Conservation (phyloP, 225 moss, liverwort and hornwort species). For the Antitrichia curtipendula region DNA sequence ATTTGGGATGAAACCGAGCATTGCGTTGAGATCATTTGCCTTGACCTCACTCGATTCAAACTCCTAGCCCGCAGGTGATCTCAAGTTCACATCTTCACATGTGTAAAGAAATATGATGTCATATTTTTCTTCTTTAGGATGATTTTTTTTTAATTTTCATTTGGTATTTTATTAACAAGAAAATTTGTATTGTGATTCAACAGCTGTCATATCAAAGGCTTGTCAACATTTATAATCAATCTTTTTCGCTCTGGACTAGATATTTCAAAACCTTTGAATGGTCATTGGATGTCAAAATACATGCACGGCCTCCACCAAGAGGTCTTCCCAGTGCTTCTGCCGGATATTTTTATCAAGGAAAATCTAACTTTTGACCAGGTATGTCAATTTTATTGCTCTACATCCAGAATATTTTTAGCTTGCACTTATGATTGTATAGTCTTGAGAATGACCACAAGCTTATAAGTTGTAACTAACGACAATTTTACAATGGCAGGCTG, state of each 20-base stretch:
- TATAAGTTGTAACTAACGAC: not conserved
- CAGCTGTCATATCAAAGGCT: slow-evolving; percentile 84
- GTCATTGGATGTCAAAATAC: slow-evolving; percentile 82
- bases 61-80: slow-evolving; percentile 82
- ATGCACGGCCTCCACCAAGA: slow-evolving; percentile 81
- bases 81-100: not conserved
- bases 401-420: not conserved
- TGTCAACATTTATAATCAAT: slow-evolving; percentile 79
- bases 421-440: not conserved
- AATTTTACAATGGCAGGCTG: slow-evolving; percentile 17
- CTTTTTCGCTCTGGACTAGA: slow-evolving; percentile 77
- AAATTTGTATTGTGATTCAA: not conserved
- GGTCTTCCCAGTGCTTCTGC: slow-evolving; percentile 64
- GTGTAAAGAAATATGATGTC: not conserved
- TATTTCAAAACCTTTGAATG: slow-evolving; percentile 58
- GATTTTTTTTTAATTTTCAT: not conserved
- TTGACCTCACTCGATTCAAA: slow-evolving; percentile 75
- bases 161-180: not conserved
- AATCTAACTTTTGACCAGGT: slow-evolving; percentile 45
- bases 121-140: not conserved
- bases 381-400: not conserved
- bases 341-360: slow-evolving; percentile 14
- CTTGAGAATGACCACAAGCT: not conserved
- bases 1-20: slow-evolving; percentile 92
- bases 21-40: slow-evolving; percentile 89